Evolutionary conservation across 257 asterid genomes (phyloP), one percentile per base, ranked within the genome.

Genomic region (Striga asiatica): DNA sequence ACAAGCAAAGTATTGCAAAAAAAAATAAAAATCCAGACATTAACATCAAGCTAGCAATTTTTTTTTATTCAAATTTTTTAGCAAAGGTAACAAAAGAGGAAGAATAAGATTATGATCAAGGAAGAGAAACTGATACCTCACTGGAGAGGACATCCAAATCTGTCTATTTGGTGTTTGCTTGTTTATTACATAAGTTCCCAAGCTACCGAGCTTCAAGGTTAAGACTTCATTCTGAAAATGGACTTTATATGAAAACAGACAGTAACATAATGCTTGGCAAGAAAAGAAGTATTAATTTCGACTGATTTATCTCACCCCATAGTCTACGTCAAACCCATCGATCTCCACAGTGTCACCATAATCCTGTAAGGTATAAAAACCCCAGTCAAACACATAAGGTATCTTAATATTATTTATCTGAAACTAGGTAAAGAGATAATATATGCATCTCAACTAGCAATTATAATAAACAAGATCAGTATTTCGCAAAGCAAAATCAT

Each of bases 111-210:
- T n/a, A n/a, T n/a, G n/a, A n/a, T 41, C 13, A n/a, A 65, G n/a
- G n/a, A n/a, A 41, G 28, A 51, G 58, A 56, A 35, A 58, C 37
- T 3, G 5, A 37, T 84, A 91, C 96, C 98, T 84, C 70, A 87
- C 81, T 8, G 98, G 98, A 22, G 96, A 91, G 62, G 98, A 91
- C 88, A 91, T 77, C 97, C 98, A 91, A 60, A 91, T 87, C 69
- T 87, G 95, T 57, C 96, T 69, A 58, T 91, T 87, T 54, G 96
- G 96, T 3, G 95, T 77, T 70, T 91, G 96, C 79, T 91, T 84
- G 85, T 91, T 87, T 58, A 87, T 82, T 57, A 91, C 95, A 56
- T 91, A 91, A 37, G 98, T 91, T 55, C 98, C 98, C 75, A 67
- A 61, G 58, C 56, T 63, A 25, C 98, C 98, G 34, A 91, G 89